These are phyloP conservation scores for Pseudocercospora fuligena DNA, from an alignment of 2,329 filamentous ascomycete genomes.

Conservation along the genomic window DNA sequence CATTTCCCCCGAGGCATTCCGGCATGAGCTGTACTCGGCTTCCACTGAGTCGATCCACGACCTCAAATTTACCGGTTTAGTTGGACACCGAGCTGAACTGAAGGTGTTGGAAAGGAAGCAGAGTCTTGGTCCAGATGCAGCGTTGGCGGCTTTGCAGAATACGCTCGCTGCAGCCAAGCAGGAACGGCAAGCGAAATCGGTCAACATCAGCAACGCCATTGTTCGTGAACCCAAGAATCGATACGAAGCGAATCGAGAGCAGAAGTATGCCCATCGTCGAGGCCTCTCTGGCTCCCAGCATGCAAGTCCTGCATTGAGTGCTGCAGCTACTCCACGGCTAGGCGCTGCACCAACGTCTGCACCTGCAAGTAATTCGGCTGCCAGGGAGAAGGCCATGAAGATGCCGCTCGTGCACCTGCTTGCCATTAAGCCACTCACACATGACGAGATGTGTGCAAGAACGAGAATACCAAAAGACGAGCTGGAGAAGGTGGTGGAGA, in stretches of 20 bases:
- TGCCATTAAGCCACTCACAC: slow-evolving; percentile 56
- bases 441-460: slow-evolving; percentile 52
- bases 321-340: slow-evolving; percentile 39
- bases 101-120: slow-evolving; percentile 54
- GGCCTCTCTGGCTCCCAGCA: slow-evolving; percentile 40
- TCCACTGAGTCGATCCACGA: slow-evolving; percentile 49
- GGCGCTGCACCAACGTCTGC: slow-evolving; percentile 47
- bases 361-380: slow-evolving; percentile 41
- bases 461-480: slow-evolving; percentile 57
- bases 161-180: slow-evolving; percentile 64
- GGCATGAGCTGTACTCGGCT: slow-evolving; percentile 62
- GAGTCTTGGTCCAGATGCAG: slow-evolving; percentile 63
- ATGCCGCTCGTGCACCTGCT: slow-evolving; percentile 58
- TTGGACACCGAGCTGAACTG: slow-evolving; percentile 59
- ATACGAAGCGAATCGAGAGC: slow-evolving; percentile 38
- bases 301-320: slow-evolving; percentile 47
- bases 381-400: slow-evolving; percentile 49
- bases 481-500: slow-evolving; percentile 52
- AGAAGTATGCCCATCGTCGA: slow-evolving; percentile 31
- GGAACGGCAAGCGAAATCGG: slow-evolving; percentile 62
- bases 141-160: slow-evolving; percentile 63
- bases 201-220: slow-evolving; percentile 42
- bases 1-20: slow-evolving; percentile 57
- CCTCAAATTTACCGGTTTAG: slow-evolving; percentile 60
- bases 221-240: slow-evolving; percentile 42